Evolutionary conservation across 2,329 filamentous ascomycete genomes (phyloP), one percentile per base, ranked within the genome.

Genomic region (Camillea tinctor): DNA sequence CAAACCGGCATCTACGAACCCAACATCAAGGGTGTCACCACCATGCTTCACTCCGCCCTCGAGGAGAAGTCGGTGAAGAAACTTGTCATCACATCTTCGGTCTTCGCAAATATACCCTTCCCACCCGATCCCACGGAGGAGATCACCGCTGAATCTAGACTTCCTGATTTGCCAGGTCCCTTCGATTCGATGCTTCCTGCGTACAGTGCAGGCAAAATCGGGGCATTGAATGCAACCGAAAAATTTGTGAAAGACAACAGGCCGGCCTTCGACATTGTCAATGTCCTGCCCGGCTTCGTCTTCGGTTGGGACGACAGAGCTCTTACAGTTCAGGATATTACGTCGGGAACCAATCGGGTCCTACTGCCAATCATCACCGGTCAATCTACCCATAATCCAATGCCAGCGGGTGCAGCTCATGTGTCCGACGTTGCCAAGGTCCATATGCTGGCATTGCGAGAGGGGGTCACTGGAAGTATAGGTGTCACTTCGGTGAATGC

Each of bases 21-120:
- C 1, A 72, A 74, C 20, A 66, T 80, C 26, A 68, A 72, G 52
- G 75, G 74, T 20, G 79, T 75, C 0, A 55, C 72, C 3, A 67
- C 68, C 4, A 71, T 80, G 6, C 69, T 81, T 2, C 62, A 74
- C 22, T 70, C 77, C 0, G 78, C 77, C 1, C 51, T 67, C 17
- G 74, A 74, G 56, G 60, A 58, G 5, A 61, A 66, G 1, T 71
- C 66, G 0, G 70, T 81, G n/a, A 70, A 73, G 58, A 72, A 75
- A 15, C 65, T 81, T 8, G 74, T 81, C 19, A 76, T 81, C 54
- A 81, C 79, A 1, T 75, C 72, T 4, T 80, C 77, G 50, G 20
- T 23, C 17, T 63, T 55, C 51, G 61, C 55, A 19, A 63, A 61
- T 26, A 61, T 9, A 24, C 61, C 61, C 24, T 59, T 57, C 44